A percentile compares a stretch with the other conserved stretches of the same genome.
phyloP scores from a whole-genome alignment of 352 stramenopile species.

The Aphanomyces stellatus region DNA sequence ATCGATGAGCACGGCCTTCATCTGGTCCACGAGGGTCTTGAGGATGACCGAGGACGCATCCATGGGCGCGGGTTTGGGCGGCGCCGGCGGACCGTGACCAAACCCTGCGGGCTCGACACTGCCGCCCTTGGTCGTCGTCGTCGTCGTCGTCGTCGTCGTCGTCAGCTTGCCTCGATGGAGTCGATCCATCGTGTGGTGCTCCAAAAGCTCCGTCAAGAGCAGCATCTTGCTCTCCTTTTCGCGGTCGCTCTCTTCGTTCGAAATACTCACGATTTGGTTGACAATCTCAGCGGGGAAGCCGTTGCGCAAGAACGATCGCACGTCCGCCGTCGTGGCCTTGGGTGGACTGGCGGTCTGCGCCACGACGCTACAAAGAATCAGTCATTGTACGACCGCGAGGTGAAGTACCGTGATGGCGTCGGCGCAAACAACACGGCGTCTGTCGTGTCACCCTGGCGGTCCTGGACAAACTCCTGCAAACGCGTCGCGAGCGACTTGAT shows the following conservation, averaged over 20 bases:
- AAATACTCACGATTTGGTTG: conserved; percentile 12
- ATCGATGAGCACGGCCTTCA: conserved; percentile 8
- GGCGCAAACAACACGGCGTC: too few relatives aligned
- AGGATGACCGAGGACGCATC: not conserved
- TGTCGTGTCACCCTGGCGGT: too few relatives aligned
- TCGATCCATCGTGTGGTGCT: conserved; percentile 3
- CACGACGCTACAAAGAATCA: not conserved
- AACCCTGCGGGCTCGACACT: not conserved
- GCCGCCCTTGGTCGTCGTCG: not conserved
- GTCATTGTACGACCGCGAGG: too few relatives aligned
- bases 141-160: not conserved
- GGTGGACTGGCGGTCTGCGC: not conserved
- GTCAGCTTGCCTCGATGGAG: not conserved
- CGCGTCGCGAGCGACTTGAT: not conserved
- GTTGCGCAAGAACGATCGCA: not conserved
- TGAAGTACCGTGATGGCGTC: too few relatives aligned
- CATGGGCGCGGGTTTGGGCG: not conserved
- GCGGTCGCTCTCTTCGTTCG: not conserved
- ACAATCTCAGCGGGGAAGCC: conserved; percentile 13
- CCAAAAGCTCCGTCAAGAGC: conserved; percentile 11
- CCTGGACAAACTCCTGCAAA: not conserved
- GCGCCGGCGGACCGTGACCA: not conserved
- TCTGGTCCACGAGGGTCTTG: not conserved
- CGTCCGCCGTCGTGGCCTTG: not conserved
- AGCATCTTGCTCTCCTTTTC: conserved; percentile 12